These are phyloP conservation scores for Euphorbia celastroides DNA, from an alignment of 441 rosid genomes.

Conservation along the genomic window DNA sequence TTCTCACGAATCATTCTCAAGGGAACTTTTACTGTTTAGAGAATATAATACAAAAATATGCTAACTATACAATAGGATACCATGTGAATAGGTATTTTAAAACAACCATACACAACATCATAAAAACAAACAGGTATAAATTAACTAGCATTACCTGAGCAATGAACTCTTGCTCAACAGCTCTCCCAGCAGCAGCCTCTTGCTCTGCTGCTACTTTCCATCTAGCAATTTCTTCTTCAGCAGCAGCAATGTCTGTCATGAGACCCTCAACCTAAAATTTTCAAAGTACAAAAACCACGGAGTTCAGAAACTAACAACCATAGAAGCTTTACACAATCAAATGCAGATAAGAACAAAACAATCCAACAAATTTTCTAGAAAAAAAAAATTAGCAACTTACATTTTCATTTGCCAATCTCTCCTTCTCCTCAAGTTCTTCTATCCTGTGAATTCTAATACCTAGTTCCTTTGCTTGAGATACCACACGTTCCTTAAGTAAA, in stretches of 20 bases:
- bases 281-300: background rate
- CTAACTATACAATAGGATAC: background rate
- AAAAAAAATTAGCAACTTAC: conserved; percentile 38
- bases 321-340: background rate
- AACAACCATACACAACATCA: background rate
- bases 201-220: conserved; percentile 99
- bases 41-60: background rate
- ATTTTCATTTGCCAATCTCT: conserved; percentile 84
- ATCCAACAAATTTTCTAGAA: conserved; percentile 7
- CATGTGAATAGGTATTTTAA: background rate
- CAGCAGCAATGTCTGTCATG: conserved; percentile 89
- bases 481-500: conserved; percentile 57
- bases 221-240: conserved; percentile 92
- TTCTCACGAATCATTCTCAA: conserved; percentile 1
- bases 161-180: conserved; percentile 73
- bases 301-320: conserved; percentile 10
- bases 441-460: conserved; percentile 53
- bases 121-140: background rate
- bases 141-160: conserved; percentile 47
- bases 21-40: background rate
- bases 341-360: conserved; percentile 6
- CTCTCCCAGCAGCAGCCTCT: conserved; percentile 96
- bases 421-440: conserved; percentile 84
- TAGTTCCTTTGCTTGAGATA: conserved; percentile 74
- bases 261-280: conserved; percentile 83